Conservation (phyloP, 1,139 yeast genomes). For the Nematodospora anomalae region DNA sequence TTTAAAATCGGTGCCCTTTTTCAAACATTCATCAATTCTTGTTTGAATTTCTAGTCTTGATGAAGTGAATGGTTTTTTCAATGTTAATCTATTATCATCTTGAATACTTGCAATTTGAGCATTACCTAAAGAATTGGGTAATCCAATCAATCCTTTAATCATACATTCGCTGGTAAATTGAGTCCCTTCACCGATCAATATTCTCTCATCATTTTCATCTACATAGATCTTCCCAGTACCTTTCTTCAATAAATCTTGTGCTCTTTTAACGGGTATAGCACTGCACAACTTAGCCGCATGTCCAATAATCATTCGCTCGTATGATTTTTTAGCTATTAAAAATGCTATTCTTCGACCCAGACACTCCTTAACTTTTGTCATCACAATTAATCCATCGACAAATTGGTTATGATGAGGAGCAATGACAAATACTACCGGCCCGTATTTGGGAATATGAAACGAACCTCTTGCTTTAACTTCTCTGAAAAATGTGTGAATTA, state of each 20-base stretch:
- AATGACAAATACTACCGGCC: conserved; percentile 45
- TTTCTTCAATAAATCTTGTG: conserved; percentile 59
- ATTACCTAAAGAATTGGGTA: conserved; percentile 60
- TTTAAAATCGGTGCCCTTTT: conserved; percentile 52
- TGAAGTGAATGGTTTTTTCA: conserved; percentile 51
- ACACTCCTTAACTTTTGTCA: conserved; percentile 36
- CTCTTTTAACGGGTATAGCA: conserved; percentile 72
- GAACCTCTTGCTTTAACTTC: conserved; percentile 43
- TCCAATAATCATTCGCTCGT: conserved; percentile 53
- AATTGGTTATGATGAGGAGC: conserved; percentile 52
- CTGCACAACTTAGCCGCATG: conserved; percentile 55
- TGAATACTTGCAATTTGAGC: conserved; percentile 52
- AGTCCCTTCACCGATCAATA: conserved; percentile 46
- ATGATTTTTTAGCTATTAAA: conserved; percentile 66
- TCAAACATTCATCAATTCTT: conserved; percentile 37
- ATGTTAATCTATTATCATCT: conserved; percentile 51
- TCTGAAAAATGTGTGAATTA: conserved; percentile 44
- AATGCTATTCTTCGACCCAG: conserved; percentile 49
- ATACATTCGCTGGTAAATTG: conserved; percentile 45
- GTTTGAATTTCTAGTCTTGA: conserved; percentile 22
- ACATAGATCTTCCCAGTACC: conserved; percentile 48
- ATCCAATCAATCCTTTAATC: conserved; percentile 59
- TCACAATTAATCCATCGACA: conserved; percentile 43
- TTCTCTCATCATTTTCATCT: conserved; percentile 29
- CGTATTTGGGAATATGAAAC: conserved; percentile 39